A percentile compares a stretch with the other conserved stretches of the same genome.
phyloP scores from a whole-genome alignment of 2,329 filamentous ascomycete species.

The Colletotrichum paranaense region DNA sequence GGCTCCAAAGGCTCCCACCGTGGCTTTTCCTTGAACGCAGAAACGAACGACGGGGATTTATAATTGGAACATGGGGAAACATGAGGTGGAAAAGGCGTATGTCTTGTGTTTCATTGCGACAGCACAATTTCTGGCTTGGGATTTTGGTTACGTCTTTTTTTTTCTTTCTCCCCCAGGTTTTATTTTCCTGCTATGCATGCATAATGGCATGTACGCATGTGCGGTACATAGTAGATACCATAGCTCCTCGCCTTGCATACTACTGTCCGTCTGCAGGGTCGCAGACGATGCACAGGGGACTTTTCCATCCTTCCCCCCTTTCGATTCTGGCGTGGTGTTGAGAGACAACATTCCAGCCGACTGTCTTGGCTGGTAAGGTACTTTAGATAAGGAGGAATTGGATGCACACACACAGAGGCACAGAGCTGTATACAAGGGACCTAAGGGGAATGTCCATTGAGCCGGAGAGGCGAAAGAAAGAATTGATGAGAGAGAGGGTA shows the following conservation, averaged over 20 bases:
- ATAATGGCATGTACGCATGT: background rate
- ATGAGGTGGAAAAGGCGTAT: background rate
- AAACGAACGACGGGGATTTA: conserved; percentile 23
- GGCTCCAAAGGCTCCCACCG: background rate
- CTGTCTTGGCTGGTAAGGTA: conserved; percentile 26
- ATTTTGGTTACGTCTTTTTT: background rate
- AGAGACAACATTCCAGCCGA: conserved; percentile 35
- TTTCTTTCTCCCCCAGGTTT: background rate
- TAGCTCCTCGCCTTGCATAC: conserved; percentile 13
- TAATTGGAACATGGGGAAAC: conserved; percentile 33
- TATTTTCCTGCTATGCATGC: conserved; percentile 6
- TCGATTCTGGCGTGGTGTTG: conserved; percentile 33
- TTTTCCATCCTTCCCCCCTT: background rate
- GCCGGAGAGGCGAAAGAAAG: background rate
- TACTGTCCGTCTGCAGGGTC: conserved; percentile 19
- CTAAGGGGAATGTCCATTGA: background rate
- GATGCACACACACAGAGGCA: conserved; percentile 14
- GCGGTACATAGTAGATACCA: conserved; percentile 2
- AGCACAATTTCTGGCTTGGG: background rate
- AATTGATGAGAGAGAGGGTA: conserved; percentile 5
- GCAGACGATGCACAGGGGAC: background rate
- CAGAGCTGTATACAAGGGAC: background rate
- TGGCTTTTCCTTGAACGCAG: conserved; percentile 1
- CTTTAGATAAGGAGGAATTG: conserved; percentile 20
- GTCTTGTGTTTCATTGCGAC: conserved; percentile 8